These are phyloP conservation scores for Solanum aculeatissimum DNA, from an alignment of 305 asterid species.

Conservation along the genomic window DNA sequence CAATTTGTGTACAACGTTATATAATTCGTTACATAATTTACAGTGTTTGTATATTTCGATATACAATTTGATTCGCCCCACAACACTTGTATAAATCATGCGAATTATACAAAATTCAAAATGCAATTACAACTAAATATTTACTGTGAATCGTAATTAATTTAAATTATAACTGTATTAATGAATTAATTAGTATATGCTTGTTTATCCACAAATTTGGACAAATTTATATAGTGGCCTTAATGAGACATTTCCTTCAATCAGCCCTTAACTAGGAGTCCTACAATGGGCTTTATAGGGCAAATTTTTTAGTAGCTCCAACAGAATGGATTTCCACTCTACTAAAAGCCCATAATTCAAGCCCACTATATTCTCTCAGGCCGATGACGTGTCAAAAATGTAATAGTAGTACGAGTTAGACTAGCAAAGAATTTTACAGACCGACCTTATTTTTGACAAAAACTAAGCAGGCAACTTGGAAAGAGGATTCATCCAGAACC, in stretches of 20 bases:
- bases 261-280: neutral
- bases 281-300: neutral
- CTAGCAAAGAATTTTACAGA: neutral
- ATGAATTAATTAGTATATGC: too few relatives aligned
- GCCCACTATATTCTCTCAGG: neutral
- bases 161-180: too few relatives aligned
- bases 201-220: too few relatives aligned
- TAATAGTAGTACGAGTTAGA: neutral
- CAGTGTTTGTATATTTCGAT: too few relatives aligned
- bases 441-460: neutral
- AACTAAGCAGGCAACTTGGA: neutral
- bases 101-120: too few relatives aligned
- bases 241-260: neutral
- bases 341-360: neutral
- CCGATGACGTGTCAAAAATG: neutral
- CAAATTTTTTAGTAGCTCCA: neutral
- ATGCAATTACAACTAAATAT: too few relatives aligned
- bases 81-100: too few relatives aligned
- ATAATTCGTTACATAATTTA: too few relatives aligned
- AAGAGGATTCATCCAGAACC: neutral
- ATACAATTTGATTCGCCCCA: too few relatives aligned
- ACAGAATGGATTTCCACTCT: neutral
- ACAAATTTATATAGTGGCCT: neutral
- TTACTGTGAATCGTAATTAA: too few relatives aligned
- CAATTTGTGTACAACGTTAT: too few relatives aligned